Conservation (phyloP, 768 basidiomycete species). For the Pulveroboletus frians region DNA sequence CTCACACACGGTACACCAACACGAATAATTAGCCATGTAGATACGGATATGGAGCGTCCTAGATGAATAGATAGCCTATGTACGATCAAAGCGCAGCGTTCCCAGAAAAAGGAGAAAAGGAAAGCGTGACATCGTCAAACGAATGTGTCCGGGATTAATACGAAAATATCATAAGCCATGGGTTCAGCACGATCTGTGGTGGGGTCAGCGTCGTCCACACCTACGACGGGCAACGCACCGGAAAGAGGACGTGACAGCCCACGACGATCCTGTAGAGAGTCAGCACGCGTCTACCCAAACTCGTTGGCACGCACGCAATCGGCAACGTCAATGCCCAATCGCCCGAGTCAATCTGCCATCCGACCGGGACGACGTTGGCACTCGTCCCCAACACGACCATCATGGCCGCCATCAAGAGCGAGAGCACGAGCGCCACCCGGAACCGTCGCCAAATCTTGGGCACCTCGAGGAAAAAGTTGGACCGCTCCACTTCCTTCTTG, state of each 20-base stretch:
- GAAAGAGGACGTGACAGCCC: constrained; percentile 65
- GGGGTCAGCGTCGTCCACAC: no score
- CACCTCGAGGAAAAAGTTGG: constrained; percentile 90
- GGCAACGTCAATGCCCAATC: constrained; percentile 76
- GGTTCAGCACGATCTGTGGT: constrained; percentile 85
- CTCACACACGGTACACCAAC: no score
- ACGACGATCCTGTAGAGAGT: constrained; percentile 40
- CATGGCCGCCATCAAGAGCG: constrained; percentile 40
- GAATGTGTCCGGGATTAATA: no score
- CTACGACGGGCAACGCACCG: no score
- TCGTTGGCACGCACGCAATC: constrained; percentile 53
- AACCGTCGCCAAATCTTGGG: constrained; percentile 80
- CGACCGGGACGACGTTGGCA: constrained; percentile 46
- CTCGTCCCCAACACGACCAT: constrained; percentile 53
- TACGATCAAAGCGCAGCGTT: no score
- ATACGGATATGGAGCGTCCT: no score
- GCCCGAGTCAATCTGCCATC: constrained; percentile 57
- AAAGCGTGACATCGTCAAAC: no score
- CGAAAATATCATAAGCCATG: constrained; percentile 84
- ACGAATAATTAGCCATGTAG: no score
- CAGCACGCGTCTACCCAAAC: no score
- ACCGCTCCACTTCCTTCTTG: constrained; percentile 79
- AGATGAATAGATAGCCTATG: no score
- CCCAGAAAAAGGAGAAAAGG: no score
- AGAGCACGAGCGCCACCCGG: constrained; percentile 55